Evolutionary conservation across 129 eudicot species (phyloP), one percentile per base, ranked within the genome.

Genomic region (Helianthus tuberosus): DNA sequence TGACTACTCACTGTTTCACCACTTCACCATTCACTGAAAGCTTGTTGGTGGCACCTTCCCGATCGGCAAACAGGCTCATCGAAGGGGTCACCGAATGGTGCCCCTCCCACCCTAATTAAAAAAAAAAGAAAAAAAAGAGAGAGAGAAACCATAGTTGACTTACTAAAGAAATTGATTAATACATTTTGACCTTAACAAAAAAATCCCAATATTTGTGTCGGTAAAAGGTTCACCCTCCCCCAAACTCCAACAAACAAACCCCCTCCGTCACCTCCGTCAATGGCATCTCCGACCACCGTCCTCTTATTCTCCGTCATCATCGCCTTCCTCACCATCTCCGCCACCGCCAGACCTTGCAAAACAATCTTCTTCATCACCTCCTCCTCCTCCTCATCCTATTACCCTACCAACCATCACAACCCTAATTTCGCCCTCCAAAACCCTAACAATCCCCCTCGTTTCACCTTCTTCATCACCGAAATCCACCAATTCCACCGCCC

Each of bases 271-370:
- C 63, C 36, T 13, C 44, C 51, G 64, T 66, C 83, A 78, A 85
- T 87, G 97, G 85, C 90, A 73, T 43, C 83, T 53, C 14, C 79
- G 41, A 44, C 64, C 62, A 7, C 72, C 66, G 57, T 75, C 66
- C 75, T 84, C 64, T 75, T 80, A 43, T 75, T 81, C 66, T 48
- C 81, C 8, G 7, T 82, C 74, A 64, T 85, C 81, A 75, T 85
- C 81, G 68, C 49, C 14, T 59, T 83, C 68, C 61, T 77, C 77
- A 59, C 89, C 48, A 66, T 64, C 84, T 32, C 88, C 78, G 77
- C 83, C 77, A 38, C 74, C 79, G 96, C 93, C 12, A 79, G 97
- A 41, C 97, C 97, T 11, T 90, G 97, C 86, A 89, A 87, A 80
- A 89, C 98, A 68, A 82, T 92, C 64, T 80, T 92, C 87, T 77